phyloP scores from a whole-genome alignment of 495 filamentous ascomycete genomes.

The Astrothelium macrocarpum region DNA sequence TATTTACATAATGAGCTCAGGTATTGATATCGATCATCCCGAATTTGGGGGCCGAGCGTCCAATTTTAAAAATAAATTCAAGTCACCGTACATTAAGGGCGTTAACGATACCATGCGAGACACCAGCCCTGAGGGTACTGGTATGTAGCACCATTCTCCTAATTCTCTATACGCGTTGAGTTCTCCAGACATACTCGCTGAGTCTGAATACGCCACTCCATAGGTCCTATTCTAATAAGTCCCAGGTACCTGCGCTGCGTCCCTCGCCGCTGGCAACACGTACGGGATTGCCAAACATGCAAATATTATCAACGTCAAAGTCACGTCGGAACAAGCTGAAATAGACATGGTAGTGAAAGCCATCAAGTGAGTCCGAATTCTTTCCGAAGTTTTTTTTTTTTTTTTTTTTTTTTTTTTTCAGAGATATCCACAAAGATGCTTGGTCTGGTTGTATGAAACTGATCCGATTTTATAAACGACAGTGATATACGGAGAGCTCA shows the following conservation, averaged over 20 bases:
- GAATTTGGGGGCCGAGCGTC: neutral
- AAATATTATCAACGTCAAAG: conserved; percentile 1
- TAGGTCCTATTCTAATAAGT: neutral
- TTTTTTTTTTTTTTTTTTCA: too few species aligned
- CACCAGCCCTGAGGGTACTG: neutral
- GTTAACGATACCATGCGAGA: neutral
- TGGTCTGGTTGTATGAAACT: too few species aligned
- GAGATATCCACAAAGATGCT: too few species aligned
- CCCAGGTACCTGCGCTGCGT: neutral
- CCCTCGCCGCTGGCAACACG: neutral
- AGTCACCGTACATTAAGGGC: neutral
- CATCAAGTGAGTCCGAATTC: too few species aligned
- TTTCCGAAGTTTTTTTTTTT: too few species aligned
- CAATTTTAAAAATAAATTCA: neutral
- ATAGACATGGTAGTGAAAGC: too few species aligned
- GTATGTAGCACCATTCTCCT: neutral
- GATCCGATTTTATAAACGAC: neutral
- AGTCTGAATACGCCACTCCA: neutral
- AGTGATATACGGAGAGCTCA: neutral
- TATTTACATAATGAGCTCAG: neutral
- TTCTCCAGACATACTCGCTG: neutral
- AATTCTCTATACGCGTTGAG: neutral
- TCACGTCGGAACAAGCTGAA: too few species aligned
- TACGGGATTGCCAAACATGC: neutral
- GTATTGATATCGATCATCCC: neutral